phyloP scores from a whole-genome alignment of 106 monocot genomes.

The Amphibolis antarctica region DNA sequence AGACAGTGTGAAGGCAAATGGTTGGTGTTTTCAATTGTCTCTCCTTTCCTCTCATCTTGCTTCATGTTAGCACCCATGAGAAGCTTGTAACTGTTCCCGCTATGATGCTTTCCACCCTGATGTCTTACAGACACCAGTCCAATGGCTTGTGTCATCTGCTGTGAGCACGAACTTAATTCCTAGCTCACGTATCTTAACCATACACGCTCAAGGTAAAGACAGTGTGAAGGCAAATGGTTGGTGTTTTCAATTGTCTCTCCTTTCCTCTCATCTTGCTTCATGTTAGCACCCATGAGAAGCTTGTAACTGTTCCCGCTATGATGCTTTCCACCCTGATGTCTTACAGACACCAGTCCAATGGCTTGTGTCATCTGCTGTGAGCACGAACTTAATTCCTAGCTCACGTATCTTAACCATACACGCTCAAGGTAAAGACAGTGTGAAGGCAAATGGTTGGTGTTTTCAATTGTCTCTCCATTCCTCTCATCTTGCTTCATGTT shows the following conservation, averaged over 20 bases:
- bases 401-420: slow-evolving; percentile 3
- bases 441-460: background rate
- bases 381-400: background rate
- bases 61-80: too few species aligned
- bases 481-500: too few species aligned
- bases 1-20: too few species aligned
- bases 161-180: slow-evolving; percentile 1
- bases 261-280: too few species aligned
- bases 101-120: slow-evolving; percentile 3
- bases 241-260: background rate
- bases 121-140: background rate
- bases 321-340: background rate
- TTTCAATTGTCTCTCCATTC: background rate
- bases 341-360: background rate
- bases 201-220: background rate
- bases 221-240: background rate
- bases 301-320: too few species aligned
- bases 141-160: background rate
- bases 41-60: too few species aligned
- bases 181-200: slow-evolving; percentile 1
- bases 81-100: too few species aligned
- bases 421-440: background rate
- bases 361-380: background rate
- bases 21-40: too few species aligned
- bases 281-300: too few species aligned